A percentile compares a stretch with the other conserved stretches of the same genome.
These are phyloP conservation scores for Priceomyces castillae DNA, from an alignment of 805 yeast species.

Conservation along the genomic window DNA sequence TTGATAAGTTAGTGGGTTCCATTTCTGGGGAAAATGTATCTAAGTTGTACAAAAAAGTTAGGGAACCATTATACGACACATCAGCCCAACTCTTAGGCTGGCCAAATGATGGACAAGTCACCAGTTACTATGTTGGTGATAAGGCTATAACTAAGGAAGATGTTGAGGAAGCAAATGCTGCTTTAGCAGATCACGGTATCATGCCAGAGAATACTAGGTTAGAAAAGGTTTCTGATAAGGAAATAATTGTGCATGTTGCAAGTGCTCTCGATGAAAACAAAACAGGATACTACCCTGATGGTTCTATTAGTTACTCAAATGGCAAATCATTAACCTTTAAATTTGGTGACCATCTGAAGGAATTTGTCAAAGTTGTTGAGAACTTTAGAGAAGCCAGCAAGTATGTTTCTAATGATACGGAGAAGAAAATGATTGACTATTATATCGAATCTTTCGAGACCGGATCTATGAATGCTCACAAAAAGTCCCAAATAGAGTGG, in stretches of 20 bases:
- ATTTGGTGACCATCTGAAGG: slow-evolving; percentile 76
- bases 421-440: slow-evolving; percentile 58
- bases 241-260: slow-evolving; percentile 66
- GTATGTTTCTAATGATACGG: slow-evolving; percentile 71
- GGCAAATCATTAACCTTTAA: slow-evolving; percentile 48
- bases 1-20: slow-evolving; percentile 43
- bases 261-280: slow-evolving; percentile 52
- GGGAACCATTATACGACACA: slow-evolving; percentile 51
- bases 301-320: slow-evolving; percentile 31
- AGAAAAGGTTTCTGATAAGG: slow-evolving; percentile 46
- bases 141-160: slow-evolving; percentile 51
- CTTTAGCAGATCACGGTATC: slow-evolving; percentile 59
- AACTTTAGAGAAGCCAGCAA: slow-evolving; percentile 56
- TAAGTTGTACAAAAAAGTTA: slow-evolving; percentile 41
- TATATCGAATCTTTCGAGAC: slow-evolving; percentile 71
- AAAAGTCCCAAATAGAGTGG: slow-evolving; percentile 82
- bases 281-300: slow-evolving; percentile 51
- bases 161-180: slow-evolving; percentile 62
- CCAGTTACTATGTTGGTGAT: slow-evolving; percentile 63
- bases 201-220: slow-evolving; percentile 82
- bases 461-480: slow-evolving; percentile 84
- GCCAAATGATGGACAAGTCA: slow-evolving; percentile 71
- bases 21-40: slow-evolving; percentile 34
- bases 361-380: slow-evolving; percentile 58
- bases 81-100: slow-evolving; percentile 62